These are phyloP conservation scores for Erodium maritimum DNA, from an alignment of 345 rosid species.

Conservation along the genomic window DNA sequence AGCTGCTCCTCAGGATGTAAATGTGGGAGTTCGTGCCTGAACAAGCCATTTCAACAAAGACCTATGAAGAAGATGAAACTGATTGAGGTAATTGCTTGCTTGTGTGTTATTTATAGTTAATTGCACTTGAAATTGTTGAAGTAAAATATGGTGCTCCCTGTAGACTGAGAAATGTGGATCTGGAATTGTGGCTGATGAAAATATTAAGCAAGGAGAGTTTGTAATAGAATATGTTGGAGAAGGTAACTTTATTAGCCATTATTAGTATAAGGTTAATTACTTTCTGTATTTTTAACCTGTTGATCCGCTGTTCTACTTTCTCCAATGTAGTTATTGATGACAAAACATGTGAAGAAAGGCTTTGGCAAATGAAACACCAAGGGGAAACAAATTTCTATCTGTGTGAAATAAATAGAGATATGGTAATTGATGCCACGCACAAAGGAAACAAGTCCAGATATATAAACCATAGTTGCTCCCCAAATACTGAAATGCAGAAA, in stretches of 20 bases:
- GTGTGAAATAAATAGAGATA: constrained; percentile 82
- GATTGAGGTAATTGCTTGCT: constrained; percentile 42
- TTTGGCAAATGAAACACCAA: constrained; percentile 66
- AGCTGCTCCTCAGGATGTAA: constrained; percentile 91
- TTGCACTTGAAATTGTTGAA: constrained; percentile 12
- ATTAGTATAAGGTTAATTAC: neutral
- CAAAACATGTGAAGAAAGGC: constrained; percentile 89
- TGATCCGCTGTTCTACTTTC: constrained; percentile 2
- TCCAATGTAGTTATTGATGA: constrained; percentile 70
- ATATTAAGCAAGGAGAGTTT: constrained; percentile 76
- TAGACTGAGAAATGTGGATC: constrained; percentile 98
- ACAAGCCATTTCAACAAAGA: constrained; percentile 86
- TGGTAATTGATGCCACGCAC: constrained; percentile 95
- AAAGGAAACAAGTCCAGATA: constrained; percentile 96
- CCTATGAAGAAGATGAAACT: constrained; percentile 83
- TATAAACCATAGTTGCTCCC: constrained; percentile 87
- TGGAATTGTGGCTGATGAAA: constrained; percentile 87
- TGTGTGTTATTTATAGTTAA: constrained; percentile 8
- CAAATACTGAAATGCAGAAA: constrained; percentile 97
- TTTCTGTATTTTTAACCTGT: neutral
- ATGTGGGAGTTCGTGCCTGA: constrained; percentile 70
- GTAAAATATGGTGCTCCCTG: constrained; percentile 28
- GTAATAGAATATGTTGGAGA: constrained; percentile 97
- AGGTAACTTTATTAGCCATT: constrained; percentile 34
- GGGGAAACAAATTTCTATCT: constrained; percentile 87